These are phyloP conservation scores for Glaciozyma antarctica DNA, from an alignment of 768 basidiomycete genomes.

Conservation along the genomic window DNA sequence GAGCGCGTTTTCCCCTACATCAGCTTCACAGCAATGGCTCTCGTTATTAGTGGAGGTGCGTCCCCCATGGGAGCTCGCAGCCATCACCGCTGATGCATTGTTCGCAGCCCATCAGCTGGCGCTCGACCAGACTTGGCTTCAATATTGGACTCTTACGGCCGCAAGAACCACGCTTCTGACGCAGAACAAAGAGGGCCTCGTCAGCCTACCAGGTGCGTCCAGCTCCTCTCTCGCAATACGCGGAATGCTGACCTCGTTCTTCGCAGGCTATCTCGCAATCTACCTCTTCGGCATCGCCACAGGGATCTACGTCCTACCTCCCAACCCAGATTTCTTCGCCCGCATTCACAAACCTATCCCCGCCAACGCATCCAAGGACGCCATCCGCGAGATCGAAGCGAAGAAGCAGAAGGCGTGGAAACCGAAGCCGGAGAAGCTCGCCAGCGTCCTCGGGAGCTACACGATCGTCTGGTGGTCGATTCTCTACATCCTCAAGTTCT, in stretches of 20 bases:
- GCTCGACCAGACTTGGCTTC: slow-evolving; percentile 51
- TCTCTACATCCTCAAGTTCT: slow-evolving; percentile 40
- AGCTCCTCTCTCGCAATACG: not conserved
- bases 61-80: too few relatives aligned
- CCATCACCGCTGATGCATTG: too few relatives aligned
- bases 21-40: slow-evolving; percentile 9
- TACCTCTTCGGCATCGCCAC: slow-evolving; percentile 74
- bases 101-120: slow-evolving; percentile 59
- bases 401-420: slow-evolving; percentile 16
- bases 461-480: slow-evolving; percentile 67
- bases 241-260: not conserved
- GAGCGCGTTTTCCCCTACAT: not conserved
- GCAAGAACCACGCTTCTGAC: slow-evolving; percentile 57
- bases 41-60: slow-evolving; percentile 18
- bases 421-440: slow-evolving; percentile 50
- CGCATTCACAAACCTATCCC: not conserved
- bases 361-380: slow-evolving; percentile 40
- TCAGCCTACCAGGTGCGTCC: slow-evolving; percentile 60
- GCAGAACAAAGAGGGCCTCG: slow-evolving; percentile 84
- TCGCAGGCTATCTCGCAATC: slow-evolving; percentile 73
- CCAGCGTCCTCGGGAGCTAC: slow-evolving; percentile 66
- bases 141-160: slow-evolving; percentile 56
- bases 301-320: slow-evolving; percentile 71
- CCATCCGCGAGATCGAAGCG: not conserved
- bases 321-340: slow-evolving; percentile 37